phyloP scores from a whole-genome alignment of 2,329 filamentous ascomycete species.

The Xylariaceae sp. region DNA sequence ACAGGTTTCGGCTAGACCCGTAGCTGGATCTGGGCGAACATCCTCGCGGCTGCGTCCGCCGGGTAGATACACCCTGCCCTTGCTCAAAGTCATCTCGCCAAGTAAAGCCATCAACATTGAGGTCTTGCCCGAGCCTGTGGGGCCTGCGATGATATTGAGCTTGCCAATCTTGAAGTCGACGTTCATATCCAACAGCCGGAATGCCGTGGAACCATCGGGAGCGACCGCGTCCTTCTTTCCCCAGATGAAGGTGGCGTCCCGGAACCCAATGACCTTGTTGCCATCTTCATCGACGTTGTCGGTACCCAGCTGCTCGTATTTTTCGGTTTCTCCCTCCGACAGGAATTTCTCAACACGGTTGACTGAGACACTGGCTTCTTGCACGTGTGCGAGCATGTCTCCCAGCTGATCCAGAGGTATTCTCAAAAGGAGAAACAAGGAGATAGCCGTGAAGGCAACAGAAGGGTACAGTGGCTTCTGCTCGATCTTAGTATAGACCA shows the following conservation, averaged over 20 bases:
- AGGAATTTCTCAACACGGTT: conserved; percentile 95
- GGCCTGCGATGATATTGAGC: conserved; percentile 86
- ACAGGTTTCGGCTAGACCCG: conserved; percentile 81
- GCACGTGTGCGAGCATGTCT: conserved; percentile 97
- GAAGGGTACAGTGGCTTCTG: conserved; percentile 85
- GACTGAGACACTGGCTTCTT: conserved; percentile 94
- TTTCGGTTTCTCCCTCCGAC: conserved; percentile 89
- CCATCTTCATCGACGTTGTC: conserved; percentile 62
- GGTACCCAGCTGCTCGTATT: conserved; percentile 75
- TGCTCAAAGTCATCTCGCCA: conserved; percentile 86
- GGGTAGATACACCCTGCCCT: conserved; percentile 76
- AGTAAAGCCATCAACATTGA: conserved; percentile 92
- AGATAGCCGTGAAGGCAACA: conserved; percentile 90
- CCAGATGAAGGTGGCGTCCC: conserved; percentile 83
- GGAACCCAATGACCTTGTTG: conserved; percentile 73
- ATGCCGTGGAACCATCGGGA: conserved; percentile 62
- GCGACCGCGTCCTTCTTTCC: conserved; percentile 58
- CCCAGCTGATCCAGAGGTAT: conserved; percentile 92
- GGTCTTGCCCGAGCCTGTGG: conserved; percentile 92
- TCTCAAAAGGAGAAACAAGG: conserved; percentile 87
- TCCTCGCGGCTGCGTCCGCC: conserved; percentile 82
- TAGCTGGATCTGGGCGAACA: conserved; percentile 70
- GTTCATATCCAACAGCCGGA: conserved; percentile 76
- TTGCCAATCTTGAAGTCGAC: conserved; percentile 77
- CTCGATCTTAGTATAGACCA: conserved; percentile 86